phyloP scores from a whole-genome alignment of 805 yeast genomes.

The Saccharomycopsis synnaedendra region DNA sequence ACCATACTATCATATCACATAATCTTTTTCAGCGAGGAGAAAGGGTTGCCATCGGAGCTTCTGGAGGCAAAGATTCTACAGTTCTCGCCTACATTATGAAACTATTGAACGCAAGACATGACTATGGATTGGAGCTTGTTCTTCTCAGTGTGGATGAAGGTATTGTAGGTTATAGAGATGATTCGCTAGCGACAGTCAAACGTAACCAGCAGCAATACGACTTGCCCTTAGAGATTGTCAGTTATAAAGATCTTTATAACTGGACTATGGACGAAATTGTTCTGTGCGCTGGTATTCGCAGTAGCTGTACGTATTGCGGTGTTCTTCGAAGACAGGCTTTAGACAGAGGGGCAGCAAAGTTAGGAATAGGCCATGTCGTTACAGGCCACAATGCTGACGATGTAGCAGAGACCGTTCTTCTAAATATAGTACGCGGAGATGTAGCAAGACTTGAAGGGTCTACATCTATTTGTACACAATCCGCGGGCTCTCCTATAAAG shows the following conservation, averaged over 20 bases:
- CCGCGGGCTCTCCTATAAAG: conserved; percentile 75
- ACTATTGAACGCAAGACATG: conserved; percentile 74
- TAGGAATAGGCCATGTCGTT: conserved; percentile 81
- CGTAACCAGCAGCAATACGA: conserved; percentile 79
- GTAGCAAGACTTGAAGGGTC: conserved; percentile 85
- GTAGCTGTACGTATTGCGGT: conserved; percentile 97
- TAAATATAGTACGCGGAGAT: conserved; percentile 95
- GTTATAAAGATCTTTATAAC: conserved; percentile 80
- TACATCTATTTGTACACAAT: conserved; percentile 72
- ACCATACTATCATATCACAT: conserved; percentile 68
- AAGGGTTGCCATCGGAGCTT: conserved; percentile 91
- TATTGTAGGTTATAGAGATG: conserved; percentile 93
- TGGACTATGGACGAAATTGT: conserved; percentile 99
- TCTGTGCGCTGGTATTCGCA: conserved; percentile 83
- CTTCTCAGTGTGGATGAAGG: conserved; percentile 92
- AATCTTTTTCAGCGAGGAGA: conserved; percentile 73
- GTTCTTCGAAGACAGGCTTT: conserved; percentile 93
- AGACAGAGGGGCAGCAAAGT: conserved; percentile 86
- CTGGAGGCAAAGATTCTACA: conserved; percentile 97
- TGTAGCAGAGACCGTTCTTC: conserved; percentile 95
- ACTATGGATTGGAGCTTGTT: conserved; percentile 79
- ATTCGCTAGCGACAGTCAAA: conserved; percentile 91
- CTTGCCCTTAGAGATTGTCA: conserved; percentile 70
- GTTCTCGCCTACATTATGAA: conserved; percentile 85
- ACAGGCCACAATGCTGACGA: conserved; percentile 99